Evolutionary conservation across 2,329 filamentous ascomycete species (phyloP), one percentile per base, ranked within the genome.

Genomic region (Sporothrix brunneoviolacea): DNA sequence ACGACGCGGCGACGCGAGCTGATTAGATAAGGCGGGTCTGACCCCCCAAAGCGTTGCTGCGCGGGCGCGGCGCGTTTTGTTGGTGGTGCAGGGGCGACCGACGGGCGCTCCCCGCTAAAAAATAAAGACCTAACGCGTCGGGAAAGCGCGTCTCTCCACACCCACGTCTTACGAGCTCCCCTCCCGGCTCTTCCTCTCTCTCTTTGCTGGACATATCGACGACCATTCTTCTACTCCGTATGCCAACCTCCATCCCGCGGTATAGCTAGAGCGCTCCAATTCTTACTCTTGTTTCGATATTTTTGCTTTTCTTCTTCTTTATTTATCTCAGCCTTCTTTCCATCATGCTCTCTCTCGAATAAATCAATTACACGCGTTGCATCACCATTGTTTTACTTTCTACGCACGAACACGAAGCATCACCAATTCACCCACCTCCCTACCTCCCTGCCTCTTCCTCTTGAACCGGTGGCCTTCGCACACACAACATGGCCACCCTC

Each of bases 401-500:
- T n/a, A n/a, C n/a, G n/a, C n/a, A n/a, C n/a, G n/a, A n/a, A n/a
- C n/a, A 18, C 30, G 15, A 45, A 19, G 28, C 27, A 46, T 6
- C 19, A 33, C 6, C 10, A 15, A 3, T 16, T 8, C 13, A n/a
- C 24, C 12, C 30, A 22, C 36, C 6, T 21, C 15, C 15, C 8
- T 21, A 15, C n/a, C 16, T 15, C 24, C 18, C 36, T 36, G 30
- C 48, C 24, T 48, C 40, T 42, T 24, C 37, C 1, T 35, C 30
- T 28, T 28, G n/a, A n/a, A n/a, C 24, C 24, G 6, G 24, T 28
- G 13, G 12, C 9, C 27, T 28, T 10, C 10, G 24, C 24, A 28
- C 24, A 28, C n/a, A n/a, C n/a, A n/a, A n/a, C n/a, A 57, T 57
- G 55, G 50, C 50, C 22, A 27, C 50, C 10, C 37, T 52, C 9